Evolutionary conservation across 1,284 basidiomycete species (phyloP), one percentile per base, ranked within the genome.

Genomic region (Fomitopsis palustris): DNA sequence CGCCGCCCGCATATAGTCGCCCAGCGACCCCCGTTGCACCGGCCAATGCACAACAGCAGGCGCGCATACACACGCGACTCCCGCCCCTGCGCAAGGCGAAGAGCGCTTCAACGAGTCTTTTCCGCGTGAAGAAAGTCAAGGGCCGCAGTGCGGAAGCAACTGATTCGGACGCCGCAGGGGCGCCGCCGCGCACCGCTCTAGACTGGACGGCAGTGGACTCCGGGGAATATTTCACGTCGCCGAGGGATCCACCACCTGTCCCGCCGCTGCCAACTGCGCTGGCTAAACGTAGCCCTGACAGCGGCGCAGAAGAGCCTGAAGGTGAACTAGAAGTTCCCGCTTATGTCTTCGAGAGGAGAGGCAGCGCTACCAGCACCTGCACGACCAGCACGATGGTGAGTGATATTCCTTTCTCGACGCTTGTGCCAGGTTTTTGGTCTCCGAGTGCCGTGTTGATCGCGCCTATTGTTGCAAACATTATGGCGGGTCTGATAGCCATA

Each of bases 321-420:
- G 61, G 42, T 14, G 52, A 58, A 19, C 25, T 64, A 8, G 45
- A 62, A 19, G 61, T 64, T 3, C 70, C 70, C 2, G 56, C 61
- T 14, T 70, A 69, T 51, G 69, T 70, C 7, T 70, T 65, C 55
- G 67, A 66, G 47, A 59, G 70, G 33, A 62, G 70, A 29, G 70
- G 69, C 5, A 71, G 70, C 42, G 65, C 67, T 19, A 62, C 67
- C 9, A 70, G 68, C 49, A 64, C 58, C 17, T 62, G 23, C 43
- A 66, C 70, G n/a, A 63, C 55, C 17, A 62, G 35, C 27, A 65
- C 70, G 23, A 63, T 62, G 61, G 69, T 72, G 37, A 39, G 70
- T 63, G 21, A 53, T 33, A n/a, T 58, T 45, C 23, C 21, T 53
- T 29, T 19, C 17, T 53, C 27, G 25, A 33, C 16, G 10, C 37